Evolutionary conservation across 1,139 yeast species (phyloP).

Genomic region (Geotrichum australiense): DNA sequence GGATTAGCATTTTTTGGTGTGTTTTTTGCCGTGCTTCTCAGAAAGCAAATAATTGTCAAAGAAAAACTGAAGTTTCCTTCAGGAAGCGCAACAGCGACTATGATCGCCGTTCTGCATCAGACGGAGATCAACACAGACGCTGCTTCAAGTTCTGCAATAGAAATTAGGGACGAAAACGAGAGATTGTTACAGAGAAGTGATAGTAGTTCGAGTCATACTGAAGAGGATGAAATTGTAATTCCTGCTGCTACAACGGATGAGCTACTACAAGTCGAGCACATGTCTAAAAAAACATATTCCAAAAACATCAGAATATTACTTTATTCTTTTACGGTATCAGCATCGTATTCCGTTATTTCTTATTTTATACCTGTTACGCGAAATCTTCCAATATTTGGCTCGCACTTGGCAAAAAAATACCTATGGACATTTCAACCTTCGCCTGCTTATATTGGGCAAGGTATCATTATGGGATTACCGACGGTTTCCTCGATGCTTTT

Average conservation of each 20-base stretch:
- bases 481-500: slow-evolving; percentile 87
- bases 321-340: slow-evolving; percentile 59
- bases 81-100: slow-evolving; percentile 92
- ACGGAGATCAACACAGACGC: slow-evolving; percentile 23
- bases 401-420: slow-evolving; percentile 52
- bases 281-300: slow-evolving; percentile 36
- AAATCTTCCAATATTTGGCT: slow-evolving; percentile 71
- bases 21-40: slow-evolving; percentile 82
- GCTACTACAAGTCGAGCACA: slow-evolving; percentile 12
- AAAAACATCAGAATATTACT: slow-evolving; percentile 53
- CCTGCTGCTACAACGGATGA: neutral
- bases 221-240: neutral
- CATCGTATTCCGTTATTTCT: slow-evolving; percentile 62
- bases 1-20: slow-evolving; percentile 93
- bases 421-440: slow-evolving; percentile 91
- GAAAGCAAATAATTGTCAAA: slow-evolving; percentile 75
- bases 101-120: slow-evolving; percentile 79
- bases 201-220: neutral
- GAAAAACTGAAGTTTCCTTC: slow-evolving; percentile 90
- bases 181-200: slow-evolving; percentile 7
- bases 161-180: slow-evolving; percentile 1
- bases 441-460: slow-evolving; percentile 96
- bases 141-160: neutral
- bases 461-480: slow-evolving; percentile 93
- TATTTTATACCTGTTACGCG: slow-evolving; percentile 68